These are phyloP conservation scores for Scleroderma citrinum DNA, from an alignment of 768 basidiomycete species.

Conservation along the genomic window DNA sequence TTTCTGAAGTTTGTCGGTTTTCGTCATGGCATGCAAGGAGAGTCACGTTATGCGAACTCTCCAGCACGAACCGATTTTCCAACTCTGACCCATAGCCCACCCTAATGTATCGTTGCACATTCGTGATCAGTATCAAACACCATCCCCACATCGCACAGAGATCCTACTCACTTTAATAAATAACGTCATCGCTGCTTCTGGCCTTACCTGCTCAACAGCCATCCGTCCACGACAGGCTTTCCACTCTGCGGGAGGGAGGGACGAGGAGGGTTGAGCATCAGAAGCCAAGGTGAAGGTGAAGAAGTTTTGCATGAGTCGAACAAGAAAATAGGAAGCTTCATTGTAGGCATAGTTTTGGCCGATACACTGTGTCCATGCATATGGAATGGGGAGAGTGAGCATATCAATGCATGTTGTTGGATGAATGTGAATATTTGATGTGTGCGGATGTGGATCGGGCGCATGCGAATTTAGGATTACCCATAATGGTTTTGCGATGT, in stretches of 20 bases:
- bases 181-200: constrained; percentile 56
- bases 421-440: too few species aligned
- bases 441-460: too few species aligned
- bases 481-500: too few species aligned
- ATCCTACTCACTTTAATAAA: constrained; percentile 51
- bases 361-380: constrained; percentile 42
- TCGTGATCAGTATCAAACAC: too few species aligned
- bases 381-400: too few species aligned
- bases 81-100: constrained; percentile 56
- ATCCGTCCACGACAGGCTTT: constrained; percentile 38
- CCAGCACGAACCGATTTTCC: constrained; percentile 13
- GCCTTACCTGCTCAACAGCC: constrained; percentile 53
- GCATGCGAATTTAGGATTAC: too few species aligned
- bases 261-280: constrained; percentile 56
- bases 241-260: constrained; percentile 61
- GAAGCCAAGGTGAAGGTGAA: constrained; percentile 52
- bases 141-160: neutral
- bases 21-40: neutral
- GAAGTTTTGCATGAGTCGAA: constrained; percentile 60
- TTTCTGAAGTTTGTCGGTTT: too few species aligned
- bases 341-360: constrained; percentile 75
- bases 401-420: too few species aligned
- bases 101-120: constrained; percentile 31
- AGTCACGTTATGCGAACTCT: too few species aligned
- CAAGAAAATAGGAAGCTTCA: constrained; percentile 68